These are phyloP conservation scores for Zygosaccharomyces bailii DNA, from an alignment of 805 yeast species.

Conservation along the genomic window DNA sequence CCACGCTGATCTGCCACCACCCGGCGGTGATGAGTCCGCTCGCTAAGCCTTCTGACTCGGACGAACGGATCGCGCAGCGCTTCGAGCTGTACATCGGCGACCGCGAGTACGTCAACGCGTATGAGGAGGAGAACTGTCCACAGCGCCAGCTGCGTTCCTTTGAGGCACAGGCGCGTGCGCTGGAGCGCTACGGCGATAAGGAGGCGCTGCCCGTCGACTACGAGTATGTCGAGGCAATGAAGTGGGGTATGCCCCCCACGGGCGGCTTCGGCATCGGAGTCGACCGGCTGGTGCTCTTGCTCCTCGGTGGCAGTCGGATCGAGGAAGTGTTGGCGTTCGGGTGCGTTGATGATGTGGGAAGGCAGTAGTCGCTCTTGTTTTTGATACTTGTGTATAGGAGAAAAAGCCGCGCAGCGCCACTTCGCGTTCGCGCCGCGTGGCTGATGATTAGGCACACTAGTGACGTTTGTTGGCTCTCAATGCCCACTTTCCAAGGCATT, in stretches of 20 bases:
- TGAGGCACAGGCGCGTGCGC: constrained; percentile 49
- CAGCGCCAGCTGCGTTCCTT: constrained; percentile 64
- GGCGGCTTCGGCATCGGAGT: constrained; percentile 98
- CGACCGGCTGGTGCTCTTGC: constrained; percentile 80
- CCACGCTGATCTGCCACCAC: constrained; percentile 76
- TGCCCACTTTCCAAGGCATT: too few relatives aligned
- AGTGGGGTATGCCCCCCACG: constrained; percentile 94
- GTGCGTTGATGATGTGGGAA: constrained; percentile 61
- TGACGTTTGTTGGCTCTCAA: too few relatives aligned
- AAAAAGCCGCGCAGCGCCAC: not conserved
- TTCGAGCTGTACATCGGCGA: constrained; percentile 84
- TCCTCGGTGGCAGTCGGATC: constrained; percentile 62
- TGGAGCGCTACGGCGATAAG: constrained; percentile 47
- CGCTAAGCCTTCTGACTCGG: constrained; percentile 58
- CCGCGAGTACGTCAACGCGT: constrained; percentile 83
- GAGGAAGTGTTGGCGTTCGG: constrained; percentile 78
- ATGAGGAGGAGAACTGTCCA: constrained; percentile 95
- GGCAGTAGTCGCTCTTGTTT: constrained; percentile 41
- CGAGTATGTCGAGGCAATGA: constrained; percentile 70
- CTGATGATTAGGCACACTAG: too few relatives aligned
- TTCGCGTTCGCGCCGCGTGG: not conserved
- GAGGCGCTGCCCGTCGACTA: constrained; percentile 69
- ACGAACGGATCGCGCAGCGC: constrained; percentile 50
- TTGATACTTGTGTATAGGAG: not conserved
- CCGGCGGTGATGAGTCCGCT: constrained; percentile 85